A percentile compares a stretch with the other conserved stretches of the same genome.
These are phyloP conservation scores for Fraxinus nigra DNA, from an alignment of 305 asterid genomes.

Conservation along the genomic window DNA sequence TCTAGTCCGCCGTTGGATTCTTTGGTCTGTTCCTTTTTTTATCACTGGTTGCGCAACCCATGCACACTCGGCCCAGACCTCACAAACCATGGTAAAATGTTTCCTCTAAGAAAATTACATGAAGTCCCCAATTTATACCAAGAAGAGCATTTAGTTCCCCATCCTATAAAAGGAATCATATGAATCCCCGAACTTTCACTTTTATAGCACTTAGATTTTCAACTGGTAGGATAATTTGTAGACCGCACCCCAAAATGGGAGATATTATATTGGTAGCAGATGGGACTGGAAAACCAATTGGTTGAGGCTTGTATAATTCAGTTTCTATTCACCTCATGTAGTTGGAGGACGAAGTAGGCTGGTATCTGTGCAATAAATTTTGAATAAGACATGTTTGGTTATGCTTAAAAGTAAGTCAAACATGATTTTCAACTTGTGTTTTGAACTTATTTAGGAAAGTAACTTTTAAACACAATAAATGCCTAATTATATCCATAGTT, in stretches of 20 bases:
- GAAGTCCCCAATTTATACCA: neutral
- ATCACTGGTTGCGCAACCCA: neutral
- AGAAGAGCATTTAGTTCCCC: neutral
- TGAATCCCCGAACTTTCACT: neutral
- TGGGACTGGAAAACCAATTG: conserved; percentile 77
- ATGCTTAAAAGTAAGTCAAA: neutral
- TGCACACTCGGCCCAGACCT: neutral
- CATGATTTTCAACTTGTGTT: neutral
- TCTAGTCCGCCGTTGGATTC: neutral
- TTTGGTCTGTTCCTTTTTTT: neutral
- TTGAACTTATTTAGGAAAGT: too few species aligned
- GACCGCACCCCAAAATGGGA: conserved; percentile 88
- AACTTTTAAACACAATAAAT: too few species aligned
- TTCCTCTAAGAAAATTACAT: neutral
- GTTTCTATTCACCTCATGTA: conserved; percentile 70
- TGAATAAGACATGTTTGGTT: neutral
- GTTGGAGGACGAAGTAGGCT: conserved; percentile 67
- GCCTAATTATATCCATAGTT: too few species aligned
- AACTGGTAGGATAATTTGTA: conserved; percentile 80
- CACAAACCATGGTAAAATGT: neutral
- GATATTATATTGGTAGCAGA: conserved; percentile 88
- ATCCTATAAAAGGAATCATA: neutral
- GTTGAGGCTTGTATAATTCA: conserved; percentile 87
- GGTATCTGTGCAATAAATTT: conserved; percentile 26
- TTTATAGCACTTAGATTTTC: neutral